phyloP scores from a whole-genome alignment of 345 rosid species.

The Dipteronia sinensis region DNA sequence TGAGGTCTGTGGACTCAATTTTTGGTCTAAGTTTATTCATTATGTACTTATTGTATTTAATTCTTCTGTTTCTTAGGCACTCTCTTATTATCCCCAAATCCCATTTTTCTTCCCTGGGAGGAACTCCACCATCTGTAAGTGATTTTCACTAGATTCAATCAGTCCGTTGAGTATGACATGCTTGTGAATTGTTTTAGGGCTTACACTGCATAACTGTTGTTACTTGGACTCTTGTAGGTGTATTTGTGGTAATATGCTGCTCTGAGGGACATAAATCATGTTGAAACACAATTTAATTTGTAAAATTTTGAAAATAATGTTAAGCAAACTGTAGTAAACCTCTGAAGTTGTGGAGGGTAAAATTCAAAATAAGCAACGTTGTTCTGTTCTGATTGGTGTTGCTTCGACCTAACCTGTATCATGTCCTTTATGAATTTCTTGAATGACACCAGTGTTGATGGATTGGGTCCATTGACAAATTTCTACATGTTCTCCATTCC shows the following conservation, averaged over 20 bases:
- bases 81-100: conserved; percentile 88
- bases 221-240: neutral
- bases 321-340: neutral
- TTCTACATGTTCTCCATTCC: neutral
- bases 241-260: neutral
- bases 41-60: conserved; percentile 7
- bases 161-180: neutral
- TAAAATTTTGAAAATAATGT: neutral
- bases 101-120: conserved; percentile 76
- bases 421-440: neutral
- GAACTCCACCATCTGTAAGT: conserved; percentile 95
- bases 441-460: neutral
- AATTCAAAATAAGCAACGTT: neutral
- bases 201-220: neutral
- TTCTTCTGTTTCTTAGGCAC: conserved; percentile 60
- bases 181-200: neutral
- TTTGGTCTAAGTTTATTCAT: neutral
- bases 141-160: conserved; percentile 1
- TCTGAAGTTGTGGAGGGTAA: neutral
- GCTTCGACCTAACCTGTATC: neutral
- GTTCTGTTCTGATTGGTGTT: neutral
- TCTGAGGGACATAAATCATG: neutral
- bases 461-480: neutral
- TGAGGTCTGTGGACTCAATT: neutral
- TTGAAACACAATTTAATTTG: neutral